Base-by-base conservation (phyloP, 1,284 basidiomycete genomes). In the Erythrobasidium hasegawianum region DNA sequence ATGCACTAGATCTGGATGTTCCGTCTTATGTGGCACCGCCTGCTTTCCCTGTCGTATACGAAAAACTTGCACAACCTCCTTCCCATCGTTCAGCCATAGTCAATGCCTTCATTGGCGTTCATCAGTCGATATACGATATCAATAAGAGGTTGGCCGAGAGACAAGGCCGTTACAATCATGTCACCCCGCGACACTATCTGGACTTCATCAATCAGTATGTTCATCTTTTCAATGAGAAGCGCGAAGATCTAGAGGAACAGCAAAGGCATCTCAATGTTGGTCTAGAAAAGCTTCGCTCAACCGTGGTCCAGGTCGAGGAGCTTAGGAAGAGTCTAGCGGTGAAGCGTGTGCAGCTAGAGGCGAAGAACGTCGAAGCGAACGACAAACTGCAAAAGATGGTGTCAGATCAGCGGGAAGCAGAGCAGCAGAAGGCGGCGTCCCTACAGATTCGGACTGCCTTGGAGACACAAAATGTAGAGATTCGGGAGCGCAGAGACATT, bases 191-290 rank as follows among this genome's bases (percentile, higher is more conserved):
- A 20, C 95, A 97, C 78, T 97, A 97, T 77, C 84, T 99, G 67
- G 96, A 98, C 76, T 97, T 99, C 76, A 95, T 99, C 79, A 90
- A 96, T 72, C 94, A 98, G 74, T 99, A 97, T 74, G 94, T 97
- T 40, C 85, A 87, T n/a, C 83, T 99, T 33, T 93, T 94, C 74
- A 90, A 87, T 65, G 94, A 98, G 79, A 98, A 98, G 79, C 88
- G 93, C n/a, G 94, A 97, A 71, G 92, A 96, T 75, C 83, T 98
- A 26, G 96, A 98, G 77, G 96, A 99, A 76, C 94, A 99, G 77
- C 97, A 98, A 75, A 88, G 96, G 39, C 97, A 99, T 80, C 83
- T 98, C 67, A 95, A 99, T 75, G 92, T 98, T 69, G 96, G 96
- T 72, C 85, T 99, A 54, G 95, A 98, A 79, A 98, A 98, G 78